These are phyloP conservation scores for Themeda triandra DNA, from an alignment of 176 grass and related monocot species.

Conservation along the genomic window DNA sequence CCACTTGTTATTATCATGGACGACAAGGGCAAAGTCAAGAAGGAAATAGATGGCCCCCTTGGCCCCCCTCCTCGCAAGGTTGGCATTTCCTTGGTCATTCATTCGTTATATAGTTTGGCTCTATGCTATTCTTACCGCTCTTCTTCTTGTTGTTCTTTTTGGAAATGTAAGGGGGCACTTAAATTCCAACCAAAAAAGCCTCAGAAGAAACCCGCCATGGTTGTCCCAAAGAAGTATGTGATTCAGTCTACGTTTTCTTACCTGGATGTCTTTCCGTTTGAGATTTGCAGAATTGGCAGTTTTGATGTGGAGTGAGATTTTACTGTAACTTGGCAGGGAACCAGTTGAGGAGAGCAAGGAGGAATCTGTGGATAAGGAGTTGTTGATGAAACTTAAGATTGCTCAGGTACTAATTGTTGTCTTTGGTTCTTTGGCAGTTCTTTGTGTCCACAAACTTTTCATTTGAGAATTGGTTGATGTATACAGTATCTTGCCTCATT, in stretches of 20 bases:
- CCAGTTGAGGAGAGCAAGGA: conserved; percentile 52
- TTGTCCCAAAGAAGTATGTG: conserved; percentile 37
- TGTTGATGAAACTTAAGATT: conserved; percentile 49
- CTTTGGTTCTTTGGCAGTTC: background rate
- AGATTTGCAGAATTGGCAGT: background rate
- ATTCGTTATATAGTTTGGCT: background rate
- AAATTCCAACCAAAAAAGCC: conserved; percentile 47
- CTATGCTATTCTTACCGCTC: background rate
- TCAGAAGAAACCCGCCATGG: conserved; percentile 38
- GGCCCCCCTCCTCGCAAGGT: conserved; percentile 37
- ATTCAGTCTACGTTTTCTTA: background rate
- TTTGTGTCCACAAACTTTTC: background rate
- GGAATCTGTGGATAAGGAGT: conserved; percentile 39
- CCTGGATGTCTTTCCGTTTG: background rate
- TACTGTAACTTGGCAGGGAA: conserved; percentile 35
- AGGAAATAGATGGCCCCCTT: conserved; percentile 25
- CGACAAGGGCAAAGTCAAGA: conserved; percentile 33
- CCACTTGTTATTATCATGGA: conserved; percentile 35
- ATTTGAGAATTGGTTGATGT: conserved; percentile 18
- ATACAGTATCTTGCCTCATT: background rate
- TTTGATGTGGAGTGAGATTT: background rate
- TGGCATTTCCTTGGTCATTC: background rate
- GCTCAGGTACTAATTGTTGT: conserved; percentile 24
- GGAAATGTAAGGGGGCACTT: conserved; percentile 19
- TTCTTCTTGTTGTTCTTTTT: background rate